phyloP scores from a whole-genome alignment of 2,329 filamentous ascomycete genomes.

The Sporothrix variecibatus region DNA sequence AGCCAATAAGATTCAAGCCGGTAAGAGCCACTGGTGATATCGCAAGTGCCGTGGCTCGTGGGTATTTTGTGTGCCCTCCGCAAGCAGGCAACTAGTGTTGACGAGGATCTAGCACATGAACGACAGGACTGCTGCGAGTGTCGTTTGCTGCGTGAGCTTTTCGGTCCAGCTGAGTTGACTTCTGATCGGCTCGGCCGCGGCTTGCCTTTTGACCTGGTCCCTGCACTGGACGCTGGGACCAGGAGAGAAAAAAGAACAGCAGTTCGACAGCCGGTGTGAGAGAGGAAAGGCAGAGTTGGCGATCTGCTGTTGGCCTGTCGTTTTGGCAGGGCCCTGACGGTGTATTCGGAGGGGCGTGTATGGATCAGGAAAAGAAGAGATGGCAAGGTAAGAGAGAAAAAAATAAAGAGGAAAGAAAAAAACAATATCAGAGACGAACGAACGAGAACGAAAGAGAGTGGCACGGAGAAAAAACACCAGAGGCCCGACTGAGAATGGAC shows the following conservation, averaged over 20 bases:
- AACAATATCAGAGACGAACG: background rate
- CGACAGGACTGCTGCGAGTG: background rate
- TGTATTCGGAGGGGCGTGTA: background rate
- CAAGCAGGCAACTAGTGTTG: background rate
- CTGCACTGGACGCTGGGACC: background rate
- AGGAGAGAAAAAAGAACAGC: background rate
- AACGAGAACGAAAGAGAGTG: constrained; percentile 1
- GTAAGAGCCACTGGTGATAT: background rate
- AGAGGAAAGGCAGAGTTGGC: background rate
- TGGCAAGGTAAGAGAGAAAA: background rate
- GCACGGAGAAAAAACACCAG: constrained; percentile 24
- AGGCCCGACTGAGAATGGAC: constrained; percentile 1
- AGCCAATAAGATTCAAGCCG: background rate
- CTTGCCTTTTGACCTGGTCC: constrained; percentile 11
- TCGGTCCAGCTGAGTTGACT: background rate
- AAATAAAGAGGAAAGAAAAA: background rate
- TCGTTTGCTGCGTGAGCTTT: background rate
- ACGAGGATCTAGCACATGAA: constrained; percentile 8
- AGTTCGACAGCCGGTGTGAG: background rate
- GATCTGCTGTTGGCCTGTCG: background rate
- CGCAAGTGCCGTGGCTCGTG: background rate
- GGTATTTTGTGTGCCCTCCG: background rate
- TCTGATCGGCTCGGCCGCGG: constrained; percentile 10
- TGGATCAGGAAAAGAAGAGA: background rate
- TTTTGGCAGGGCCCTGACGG: background rate